Base-by-base conservation (phyloP, 2,329 filamentous ascomycete species). In the Eurotiales sp. region DNA sequence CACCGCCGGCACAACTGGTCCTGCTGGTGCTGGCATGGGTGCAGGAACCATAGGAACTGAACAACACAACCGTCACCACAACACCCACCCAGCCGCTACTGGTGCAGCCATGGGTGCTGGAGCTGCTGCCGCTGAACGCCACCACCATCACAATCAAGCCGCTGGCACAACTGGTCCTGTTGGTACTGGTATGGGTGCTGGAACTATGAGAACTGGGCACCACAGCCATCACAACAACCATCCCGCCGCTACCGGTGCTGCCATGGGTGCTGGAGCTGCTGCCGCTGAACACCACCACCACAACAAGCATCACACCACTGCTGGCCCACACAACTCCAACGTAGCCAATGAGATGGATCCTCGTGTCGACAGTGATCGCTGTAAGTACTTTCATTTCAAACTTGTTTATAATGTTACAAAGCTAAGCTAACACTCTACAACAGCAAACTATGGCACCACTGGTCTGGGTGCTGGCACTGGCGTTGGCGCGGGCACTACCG, bases 301-400 rank as follows among this genome's bases (percentile, higher is more conserved):
- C 50, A n/a, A n/a, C n/a, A n/a, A n/a, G n/a, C n/a, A n/a, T n/a
- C n/a, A n/a, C 44, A 55, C 53, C 34, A 46, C 51, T 47, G 59
- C 57, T 37, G 66, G 71, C 14, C 71, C 69, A 27, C 68, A 72
- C 51, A 56, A 58, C 8, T 68, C 68, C 15, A 70, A 71, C 21
- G 32, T 67, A 11, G 63, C 65, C 39, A 75, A 75, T 53, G 70
- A 67, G 52, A 36, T 63, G 7, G 71, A 74, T 50, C 61, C 60
- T 37, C 52, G 60, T 4, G 53, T 62, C 14, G 62, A 71, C 53
- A 66, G 59, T 37, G 64, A 67, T 48, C 54, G 52, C 25, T 62
- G 53, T 41, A 41, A 23, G 44, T 41, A 11, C 23, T 21, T 19
- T 11, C 34, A n/a, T n/a, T n/a, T 17, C 17, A 7, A 37, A 7